phyloP scores from a whole-genome alignment of 2,329 filamentous ascomycete genomes.

The Penicillium glabrum region DNA sequence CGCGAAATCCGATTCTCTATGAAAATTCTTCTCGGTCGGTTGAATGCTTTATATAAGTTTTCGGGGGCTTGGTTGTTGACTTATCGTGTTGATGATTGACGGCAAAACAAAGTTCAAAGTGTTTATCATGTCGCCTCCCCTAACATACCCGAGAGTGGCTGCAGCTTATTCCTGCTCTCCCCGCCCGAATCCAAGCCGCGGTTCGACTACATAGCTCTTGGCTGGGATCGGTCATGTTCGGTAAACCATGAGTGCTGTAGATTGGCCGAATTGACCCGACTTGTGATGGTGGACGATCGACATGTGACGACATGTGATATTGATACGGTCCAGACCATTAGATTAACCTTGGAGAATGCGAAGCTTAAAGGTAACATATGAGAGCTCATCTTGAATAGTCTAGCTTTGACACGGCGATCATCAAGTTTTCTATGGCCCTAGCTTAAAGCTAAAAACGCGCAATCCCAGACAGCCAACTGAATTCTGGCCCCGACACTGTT shows the following conservation, averaged over 20 bases:
- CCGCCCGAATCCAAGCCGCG: conserved; percentile 21
- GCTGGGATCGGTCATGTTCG: not conserved
- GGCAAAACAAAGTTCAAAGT: conserved; percentile 5
- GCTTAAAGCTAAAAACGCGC: no score
- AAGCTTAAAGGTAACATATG: no score
- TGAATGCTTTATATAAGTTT: conserved; percentile 14
- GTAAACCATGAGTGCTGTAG: not conserved
- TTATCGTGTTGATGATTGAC: conserved; percentile 1
- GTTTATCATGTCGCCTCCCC: not conserved
- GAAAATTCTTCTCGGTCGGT: not conserved
- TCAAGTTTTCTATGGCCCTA: no score
- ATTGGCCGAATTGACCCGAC: conserved; percentile 14
- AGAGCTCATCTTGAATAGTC: no score
- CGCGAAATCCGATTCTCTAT: conserved; percentile 2
- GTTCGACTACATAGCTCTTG: not conserved
- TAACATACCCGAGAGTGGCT: conserved; percentile 14
- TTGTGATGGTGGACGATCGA: conserved; percentile 11
- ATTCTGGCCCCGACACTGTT: no score
- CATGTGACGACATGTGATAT: conserved; percentile 17
- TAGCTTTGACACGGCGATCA: no score
- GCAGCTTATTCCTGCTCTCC: conserved; percentile 5
- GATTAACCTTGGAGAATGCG: not conserved
- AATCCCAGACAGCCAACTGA: no score
- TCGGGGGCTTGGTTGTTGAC: not conserved
- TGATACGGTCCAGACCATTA: not conserved